Evolutionary conservation across 306 rosid genomes (phyloP).

Genomic region (Cicer arietinum): DNA sequence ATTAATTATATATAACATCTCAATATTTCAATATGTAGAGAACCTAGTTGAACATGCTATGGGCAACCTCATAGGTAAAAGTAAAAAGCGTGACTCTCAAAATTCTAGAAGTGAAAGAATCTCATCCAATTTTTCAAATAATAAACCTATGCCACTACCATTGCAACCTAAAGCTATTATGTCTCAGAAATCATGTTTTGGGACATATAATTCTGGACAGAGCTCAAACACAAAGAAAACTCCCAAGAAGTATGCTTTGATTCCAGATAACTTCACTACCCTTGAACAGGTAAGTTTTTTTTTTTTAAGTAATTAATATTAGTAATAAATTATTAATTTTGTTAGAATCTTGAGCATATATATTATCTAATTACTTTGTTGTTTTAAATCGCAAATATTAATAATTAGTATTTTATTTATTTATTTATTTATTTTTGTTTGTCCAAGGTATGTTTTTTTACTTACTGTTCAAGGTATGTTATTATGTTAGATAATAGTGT

Average conservation of each 20-base stretch:
- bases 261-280: conserved; percentile 65
- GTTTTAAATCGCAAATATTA: not conserved
- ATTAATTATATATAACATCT: not conserved
- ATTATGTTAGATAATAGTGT: too few relatives aligned
- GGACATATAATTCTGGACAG: conserved; percentile 1
- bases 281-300: conserved; percentile 59
- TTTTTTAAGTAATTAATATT: not conserved
- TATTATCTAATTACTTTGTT: not conserved
- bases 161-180: not conserved
- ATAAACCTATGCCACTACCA: not conserved
- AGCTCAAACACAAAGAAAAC: conserved; percentile 38
- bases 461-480: too few relatives aligned
- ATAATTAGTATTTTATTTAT: not conserved
- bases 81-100: conserved; percentile 39
- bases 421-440: too few relatives aligned
- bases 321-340: not conserved
- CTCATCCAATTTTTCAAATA: not conserved
- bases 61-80: conserved; percentile 50
- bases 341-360: too few relatives aligned
- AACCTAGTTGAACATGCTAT: conserved; percentile 48
- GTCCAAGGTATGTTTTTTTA: too few relatives aligned
- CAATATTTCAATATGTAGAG: not conserved
- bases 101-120: conserved; percentile 28
- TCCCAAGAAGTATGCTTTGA: conserved; percentile 58
- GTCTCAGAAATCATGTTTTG: not conserved